These are phyloP conservation scores for Coccomyxa sp. DNA, from an alignment of 139 green algal genomes.

Conservation along the genomic window DNA sequence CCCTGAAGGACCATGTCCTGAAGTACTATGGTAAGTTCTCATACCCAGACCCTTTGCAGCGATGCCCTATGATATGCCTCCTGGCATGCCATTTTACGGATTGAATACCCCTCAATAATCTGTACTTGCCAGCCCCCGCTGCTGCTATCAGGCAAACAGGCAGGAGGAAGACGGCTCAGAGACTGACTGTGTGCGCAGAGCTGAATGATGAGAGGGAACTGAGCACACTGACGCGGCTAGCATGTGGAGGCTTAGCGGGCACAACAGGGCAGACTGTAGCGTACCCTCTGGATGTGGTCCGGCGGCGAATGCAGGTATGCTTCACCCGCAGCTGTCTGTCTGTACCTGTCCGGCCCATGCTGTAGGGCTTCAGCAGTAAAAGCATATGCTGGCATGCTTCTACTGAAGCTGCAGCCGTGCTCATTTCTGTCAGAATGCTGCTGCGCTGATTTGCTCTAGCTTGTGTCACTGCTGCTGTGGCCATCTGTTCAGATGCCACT, in stretches of 20 bases:
- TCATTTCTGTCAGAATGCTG: too few species aligned
- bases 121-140: too few species aligned
- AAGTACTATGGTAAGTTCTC: constrained; percentile 58
- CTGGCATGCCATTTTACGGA: too few species aligned
- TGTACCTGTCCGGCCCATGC: too few species aligned
- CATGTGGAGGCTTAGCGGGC: constrained; percentile 87
- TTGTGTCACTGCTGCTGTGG: not conserved
- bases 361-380: too few species aligned
- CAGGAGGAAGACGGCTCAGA: too few species aligned
- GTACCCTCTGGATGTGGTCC: constrained; percentile 96
- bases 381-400: not conserved
- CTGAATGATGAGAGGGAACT: constrained; percentile 79
- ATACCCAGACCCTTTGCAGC: not conserved
- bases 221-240: constrained; percentile 71
- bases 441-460: not conserved
- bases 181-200: too few species aligned
- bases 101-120: too few species aligned
- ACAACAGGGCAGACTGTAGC: constrained; percentile 94
- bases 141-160: too few species aligned
- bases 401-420: too few species aligned
- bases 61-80: too few species aligned
- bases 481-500: not conserved
- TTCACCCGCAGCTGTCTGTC: not conserved
- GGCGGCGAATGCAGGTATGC: constrained; percentile 86
- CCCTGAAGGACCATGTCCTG: constrained; percentile 79